Conservation (phyloP, 306 rosid genomes). For the Delonix regia region DNA sequence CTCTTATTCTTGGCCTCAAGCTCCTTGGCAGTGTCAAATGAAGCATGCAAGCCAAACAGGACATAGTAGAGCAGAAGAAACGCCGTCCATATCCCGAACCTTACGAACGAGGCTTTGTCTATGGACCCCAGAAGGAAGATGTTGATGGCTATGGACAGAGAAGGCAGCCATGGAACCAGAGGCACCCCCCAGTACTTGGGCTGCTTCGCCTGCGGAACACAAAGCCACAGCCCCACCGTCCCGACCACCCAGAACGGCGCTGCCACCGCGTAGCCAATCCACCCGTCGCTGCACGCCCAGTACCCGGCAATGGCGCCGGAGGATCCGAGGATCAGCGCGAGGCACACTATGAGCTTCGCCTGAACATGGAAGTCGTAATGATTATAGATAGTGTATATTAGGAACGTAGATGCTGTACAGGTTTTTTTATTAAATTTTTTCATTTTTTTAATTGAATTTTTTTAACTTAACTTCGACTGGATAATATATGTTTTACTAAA, state of each 20-base stretch:
- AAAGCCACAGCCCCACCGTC: slow-evolving; percentile 48
- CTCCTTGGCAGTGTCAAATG: slow-evolving; percentile 48
- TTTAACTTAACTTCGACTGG: too few relatives aligned
- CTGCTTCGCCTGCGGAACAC: slow-evolving; percentile 66
- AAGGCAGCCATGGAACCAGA: slow-evolving; percentile 79
- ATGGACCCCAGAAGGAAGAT: slow-evolving; percentile 83
- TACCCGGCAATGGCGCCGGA: slow-evolving; percentile 47
- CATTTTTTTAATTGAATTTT: too few relatives aligned
- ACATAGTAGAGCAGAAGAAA: slow-evolving; percentile 41
- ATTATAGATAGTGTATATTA: too few relatives aligned
- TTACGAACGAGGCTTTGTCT: slow-evolving; percentile 52
- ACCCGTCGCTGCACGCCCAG: slow-evolving; percentile 44
- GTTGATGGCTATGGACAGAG: slow-evolving; percentile 66
- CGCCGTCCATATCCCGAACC: slow-evolving; percentile 44
- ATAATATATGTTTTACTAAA: too few relatives aligned
- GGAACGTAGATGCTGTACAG: too few relatives aligned
- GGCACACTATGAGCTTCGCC: slow-evolving; percentile 47
- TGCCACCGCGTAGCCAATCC: slow-evolving; percentile 54
- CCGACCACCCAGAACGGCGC: slow-evolving; percentile 61
- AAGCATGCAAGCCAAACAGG: slow-evolving; percentile 47
- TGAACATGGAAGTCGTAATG: slow-evolving; percentile 11
- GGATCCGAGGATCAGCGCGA: slow-evolving; percentile 52
- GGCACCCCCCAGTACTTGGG: slow-evolving; percentile 84
- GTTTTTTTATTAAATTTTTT: too few relatives aligned
- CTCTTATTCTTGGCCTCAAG: slow-evolving; percentile 3